These are phyloP conservation scores for Phellinidium pouzarii DNA, from an alignment of 1,284 basidiomycete species.

Conservation along the genomic window DNA sequence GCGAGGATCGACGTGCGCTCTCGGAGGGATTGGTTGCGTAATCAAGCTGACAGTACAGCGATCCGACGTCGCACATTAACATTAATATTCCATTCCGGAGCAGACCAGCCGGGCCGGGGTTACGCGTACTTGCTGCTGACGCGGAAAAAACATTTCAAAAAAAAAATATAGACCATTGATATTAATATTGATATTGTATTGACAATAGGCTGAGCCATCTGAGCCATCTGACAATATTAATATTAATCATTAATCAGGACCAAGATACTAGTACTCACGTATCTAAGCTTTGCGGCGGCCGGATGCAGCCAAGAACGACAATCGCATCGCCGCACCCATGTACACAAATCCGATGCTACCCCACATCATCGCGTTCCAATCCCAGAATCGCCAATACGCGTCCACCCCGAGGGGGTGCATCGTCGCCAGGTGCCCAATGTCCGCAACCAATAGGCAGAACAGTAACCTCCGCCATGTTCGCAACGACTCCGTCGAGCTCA, in stretches of 20 bases:
- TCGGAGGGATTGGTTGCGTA: background rate
- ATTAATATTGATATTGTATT: too few relatives aligned
- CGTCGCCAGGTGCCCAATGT: conserved; percentile 42
- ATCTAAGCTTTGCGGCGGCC: background rate
- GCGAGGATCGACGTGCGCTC: background rate
- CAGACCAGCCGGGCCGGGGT: background rate
- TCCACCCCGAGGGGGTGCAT: conserved; percentile 40
- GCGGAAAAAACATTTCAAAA: too few relatives aligned
- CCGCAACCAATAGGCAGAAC: conserved; percentile 40
- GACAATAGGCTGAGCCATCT: too few relatives aligned
- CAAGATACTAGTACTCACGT: background rate
- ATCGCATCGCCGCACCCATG: conserved; percentile 36
- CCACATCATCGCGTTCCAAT: conserved; percentile 49
- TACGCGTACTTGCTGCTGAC: too few relatives aligned
- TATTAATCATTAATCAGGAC: background rate
- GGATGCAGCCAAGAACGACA: conserved; percentile 35
- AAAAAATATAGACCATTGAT: too few relatives aligned
- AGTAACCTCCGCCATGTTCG: conserved; percentile 40
- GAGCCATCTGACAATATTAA: background rate
- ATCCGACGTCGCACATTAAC: background rate
- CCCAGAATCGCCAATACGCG: conserved; percentile 36
- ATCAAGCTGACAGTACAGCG: background rate
- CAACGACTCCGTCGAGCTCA: conserved; percentile 36
- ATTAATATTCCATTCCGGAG: background rate
- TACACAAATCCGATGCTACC: conserved; percentile 51